Percentiles rank a stretch among this genome's conserved stretches.
Conservation (phyloP, 1,284 basidiomycete genomes). For the Sphagnurus paluster region DNA sequence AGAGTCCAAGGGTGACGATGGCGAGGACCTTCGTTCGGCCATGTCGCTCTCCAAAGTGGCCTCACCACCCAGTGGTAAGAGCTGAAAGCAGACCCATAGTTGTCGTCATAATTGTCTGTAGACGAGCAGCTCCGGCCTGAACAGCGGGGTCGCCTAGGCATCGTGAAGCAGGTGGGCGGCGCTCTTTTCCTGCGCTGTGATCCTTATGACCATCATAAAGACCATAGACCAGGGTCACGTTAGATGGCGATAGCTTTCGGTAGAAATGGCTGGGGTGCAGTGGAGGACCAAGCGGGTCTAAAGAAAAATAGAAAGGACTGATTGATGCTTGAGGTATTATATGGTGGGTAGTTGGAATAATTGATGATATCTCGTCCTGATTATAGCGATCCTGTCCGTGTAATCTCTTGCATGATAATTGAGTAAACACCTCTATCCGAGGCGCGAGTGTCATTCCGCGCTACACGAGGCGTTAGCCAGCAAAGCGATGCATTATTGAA, state of each 20-base stretch:
- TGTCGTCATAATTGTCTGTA: constrained; percentile 73
- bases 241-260: constrained; percentile 4
- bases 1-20: constrained; percentile 66
- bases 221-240: constrained; percentile 11
- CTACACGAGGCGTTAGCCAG: constrained; percentile 33
- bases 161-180: constrained; percentile 46
- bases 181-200: constrained; percentile 48
- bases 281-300: constrained; percentile 36
- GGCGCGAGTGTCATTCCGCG: constrained; percentile 79
- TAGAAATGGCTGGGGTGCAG: constrained; percentile 20
- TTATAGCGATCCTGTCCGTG: constrained; percentile 44
- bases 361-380: constrained; percentile 22
- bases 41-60: constrained; percentile 74
- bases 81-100: constrained; percentile 83
- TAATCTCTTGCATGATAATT: constrained; percentile 65
- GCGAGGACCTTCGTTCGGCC: constrained; percentile 80
- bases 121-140: constrained; percentile 62
- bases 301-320: constrained; percentile 27
- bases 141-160: constrained; percentile 67
- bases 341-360: constrained; percentile 12
- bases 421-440: constrained; percentile 76
- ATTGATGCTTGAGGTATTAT: constrained; percentile 7
- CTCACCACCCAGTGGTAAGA: constrained; percentile 89
- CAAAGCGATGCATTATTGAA: constrained; percentile 1
- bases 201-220: constrained; percentile 25